phyloP scores from a whole-genome alignment of 441 rosid species.

The Euphorbia celastroides region DNA sequence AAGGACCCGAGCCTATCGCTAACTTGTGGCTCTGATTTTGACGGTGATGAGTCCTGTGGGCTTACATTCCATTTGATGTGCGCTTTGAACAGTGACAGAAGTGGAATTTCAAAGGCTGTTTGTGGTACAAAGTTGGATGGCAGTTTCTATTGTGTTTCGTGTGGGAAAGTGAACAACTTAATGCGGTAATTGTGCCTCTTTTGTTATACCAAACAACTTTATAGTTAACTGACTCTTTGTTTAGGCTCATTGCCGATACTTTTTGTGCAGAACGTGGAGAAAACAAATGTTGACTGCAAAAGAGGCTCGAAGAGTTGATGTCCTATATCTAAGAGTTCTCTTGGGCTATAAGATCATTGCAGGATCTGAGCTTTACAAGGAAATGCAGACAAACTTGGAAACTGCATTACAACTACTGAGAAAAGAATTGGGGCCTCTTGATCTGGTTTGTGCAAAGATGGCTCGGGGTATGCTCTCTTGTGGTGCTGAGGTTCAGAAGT shows the following conservation, averaged over 20 bases:
- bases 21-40: slow-evolving; percentile 61
- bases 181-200: slow-evolving; percentile 47
- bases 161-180: slow-evolving; percentile 67
- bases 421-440: slow-evolving; percentile 72
- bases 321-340: slow-evolving; percentile 71
- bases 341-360: slow-evolving; percentile 69
- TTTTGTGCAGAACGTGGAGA: slow-evolving; percentile 65
- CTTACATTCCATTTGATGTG: slow-evolving; percentile 86
- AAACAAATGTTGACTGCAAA: slow-evolving; percentile 73
- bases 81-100: slow-evolving; percentile 58
- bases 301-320: slow-evolving; percentile 80
- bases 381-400: slow-evolving; percentile 48
- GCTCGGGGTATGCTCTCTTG: slow-evolving; percentile 81
- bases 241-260: slow-evolving; percentile 6
- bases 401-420: slow-evolving; percentile 68
- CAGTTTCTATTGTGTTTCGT: slow-evolving; percentile 62
- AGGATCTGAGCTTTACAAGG: slow-evolving; percentile 49
- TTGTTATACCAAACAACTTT: too few species aligned
- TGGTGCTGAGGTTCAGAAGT: slow-evolving; percentile 72
- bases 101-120: slow-evolving; percentile 52
- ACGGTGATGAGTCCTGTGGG: slow-evolving; percentile 54
- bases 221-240: too few species aligned
- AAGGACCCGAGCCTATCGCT: slow-evolving; percentile 97
- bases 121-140: slow-evolving; percentile 53
- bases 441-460: slow-evolving; percentile 68